Base-by-base conservation (phyloP, 495 filamentous ascomycete genomes). In the Neurospora sp. region DNA sequence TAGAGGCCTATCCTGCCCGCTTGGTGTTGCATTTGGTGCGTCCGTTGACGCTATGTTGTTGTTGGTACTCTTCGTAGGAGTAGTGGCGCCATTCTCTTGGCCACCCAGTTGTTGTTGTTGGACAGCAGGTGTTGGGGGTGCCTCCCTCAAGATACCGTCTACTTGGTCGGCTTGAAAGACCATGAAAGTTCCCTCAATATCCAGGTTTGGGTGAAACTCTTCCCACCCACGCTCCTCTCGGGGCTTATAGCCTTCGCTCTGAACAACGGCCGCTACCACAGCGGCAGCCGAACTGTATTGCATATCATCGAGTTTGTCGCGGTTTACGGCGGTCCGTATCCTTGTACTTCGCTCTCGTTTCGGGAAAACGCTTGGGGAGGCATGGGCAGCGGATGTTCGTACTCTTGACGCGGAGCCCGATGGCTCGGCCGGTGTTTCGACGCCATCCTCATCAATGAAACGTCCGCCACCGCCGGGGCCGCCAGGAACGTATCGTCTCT, bases 171-270 rank as follows among this genome's bases (percentile, higher is more conserved):
- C 88, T 44, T 86, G 88, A 79, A 95, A 96, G 3, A 97, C 85
- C 45, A 89, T 88, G 69, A 98, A 89, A 20, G 85, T 87, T 38
- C 86, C 86, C 68, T 96, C 93, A 73, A 97, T 92, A 80, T 98
- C 94, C 41, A 99, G 87, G 76, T 97, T 91, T 14, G 92, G 94
- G 80, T 99, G 96, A 71, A 97, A 98, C 81, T 98, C 96, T 77
- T 96, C 93, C 92, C 94, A 99, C 16, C 93, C 92, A 71, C 94
- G 90, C 82, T 99, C 96, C 81, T 99, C 96, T 72, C 96, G 87
- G 3, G 96, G 96, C 79, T 99, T 98, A 82, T 97, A 98, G 18
- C 94, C 94, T 83, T 98, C 95, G 74, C 91, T 94, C 75, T 95
- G 92, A 69, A 93, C 93, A 35, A 93, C 88, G 35, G 93, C 93